These are phyloP conservation scores for Biscogniauxia marginata DNA, from an alignment of 2,329 filamentous ascomycete species.

Conservation along the genomic window DNA sequence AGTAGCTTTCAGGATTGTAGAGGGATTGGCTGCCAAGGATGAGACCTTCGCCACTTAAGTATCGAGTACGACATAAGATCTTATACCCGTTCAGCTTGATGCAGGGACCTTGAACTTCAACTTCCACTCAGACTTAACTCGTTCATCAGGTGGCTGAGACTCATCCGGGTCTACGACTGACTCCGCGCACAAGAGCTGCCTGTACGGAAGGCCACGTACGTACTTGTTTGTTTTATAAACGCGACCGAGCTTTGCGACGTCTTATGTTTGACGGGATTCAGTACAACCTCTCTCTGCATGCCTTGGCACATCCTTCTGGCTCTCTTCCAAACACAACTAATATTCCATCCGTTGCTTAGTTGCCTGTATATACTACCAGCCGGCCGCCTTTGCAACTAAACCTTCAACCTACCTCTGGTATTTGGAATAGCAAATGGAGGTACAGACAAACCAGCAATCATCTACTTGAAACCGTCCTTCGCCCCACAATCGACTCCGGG, in stretches of 20 bases:
- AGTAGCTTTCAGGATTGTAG: neutral
- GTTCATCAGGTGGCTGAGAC: neutral
- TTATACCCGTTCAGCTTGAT: neutral
- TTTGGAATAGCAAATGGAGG: neutral
- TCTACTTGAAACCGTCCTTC: neutral
- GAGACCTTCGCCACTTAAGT: neutral
- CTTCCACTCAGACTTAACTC: neutral
- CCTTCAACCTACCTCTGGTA: neutral
- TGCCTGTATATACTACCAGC: neutral
- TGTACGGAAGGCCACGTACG: neutral
- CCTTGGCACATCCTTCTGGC: neutral
- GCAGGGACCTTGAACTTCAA: neutral
- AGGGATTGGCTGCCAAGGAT: neutral
- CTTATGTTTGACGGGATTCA: neutral
- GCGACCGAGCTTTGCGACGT: neutral
- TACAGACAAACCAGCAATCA: neutral
- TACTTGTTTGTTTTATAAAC: neutral
- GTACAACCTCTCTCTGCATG: neutral
- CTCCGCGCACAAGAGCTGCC: neutral
- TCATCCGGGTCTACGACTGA: too few species aligned
- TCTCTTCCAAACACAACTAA: neutral
- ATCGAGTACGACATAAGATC: neutral
- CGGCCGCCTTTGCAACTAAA: neutral
- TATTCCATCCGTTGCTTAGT: neutral
- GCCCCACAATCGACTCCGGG: slow-evolving; percentile 3